Conservation (phyloP, 805 yeast genomes). For the Metschnikowia baotianmanensis region DNA sequence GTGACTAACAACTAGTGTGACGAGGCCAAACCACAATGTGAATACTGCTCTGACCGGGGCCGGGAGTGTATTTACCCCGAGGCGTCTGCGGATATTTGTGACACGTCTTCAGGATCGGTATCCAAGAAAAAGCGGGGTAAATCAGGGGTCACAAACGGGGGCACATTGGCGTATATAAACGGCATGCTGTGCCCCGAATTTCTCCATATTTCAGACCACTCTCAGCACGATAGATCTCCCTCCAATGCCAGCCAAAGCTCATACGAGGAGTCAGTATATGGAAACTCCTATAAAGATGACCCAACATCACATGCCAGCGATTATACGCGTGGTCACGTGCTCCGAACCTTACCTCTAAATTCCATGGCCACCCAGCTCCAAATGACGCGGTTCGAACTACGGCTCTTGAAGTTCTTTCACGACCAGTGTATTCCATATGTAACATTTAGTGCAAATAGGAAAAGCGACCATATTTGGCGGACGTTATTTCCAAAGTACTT, state of each 20-base stretch:
- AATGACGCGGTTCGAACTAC: conserved; percentile 23
- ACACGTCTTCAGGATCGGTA: no score
- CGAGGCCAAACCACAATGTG: conserved; percentile 32
- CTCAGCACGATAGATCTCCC: neutral
- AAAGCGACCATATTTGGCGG: conserved; percentile 26
- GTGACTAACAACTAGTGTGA: conserved; percentile 23
- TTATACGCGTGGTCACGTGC: conserved; percentile 1
- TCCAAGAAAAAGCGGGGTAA: no score
- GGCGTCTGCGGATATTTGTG: neutral
- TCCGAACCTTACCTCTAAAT: conserved; percentile 10
- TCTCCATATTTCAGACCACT: neutral
- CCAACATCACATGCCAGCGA: neutral
- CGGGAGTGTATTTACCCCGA: conserved; percentile 26
- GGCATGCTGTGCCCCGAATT: neutral
- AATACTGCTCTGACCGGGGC: conserved; percentile 30
- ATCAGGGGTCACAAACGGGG: neutral
- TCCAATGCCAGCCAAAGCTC: neutral
- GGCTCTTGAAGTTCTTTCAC: conserved; percentile 29
- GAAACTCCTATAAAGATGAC: neutral
- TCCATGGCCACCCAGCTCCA: conserved; percentile 22
- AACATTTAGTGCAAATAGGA: conserved; percentile 23
- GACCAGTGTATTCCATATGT: conserved; percentile 27
- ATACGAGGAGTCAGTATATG: conserved; percentile 4
- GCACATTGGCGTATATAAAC: neutral
- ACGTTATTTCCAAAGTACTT: conserved; percentile 26